Base-by-base conservation (phyloP, 805 yeast species). In the Cyberlindnera bimundalis region DNA sequence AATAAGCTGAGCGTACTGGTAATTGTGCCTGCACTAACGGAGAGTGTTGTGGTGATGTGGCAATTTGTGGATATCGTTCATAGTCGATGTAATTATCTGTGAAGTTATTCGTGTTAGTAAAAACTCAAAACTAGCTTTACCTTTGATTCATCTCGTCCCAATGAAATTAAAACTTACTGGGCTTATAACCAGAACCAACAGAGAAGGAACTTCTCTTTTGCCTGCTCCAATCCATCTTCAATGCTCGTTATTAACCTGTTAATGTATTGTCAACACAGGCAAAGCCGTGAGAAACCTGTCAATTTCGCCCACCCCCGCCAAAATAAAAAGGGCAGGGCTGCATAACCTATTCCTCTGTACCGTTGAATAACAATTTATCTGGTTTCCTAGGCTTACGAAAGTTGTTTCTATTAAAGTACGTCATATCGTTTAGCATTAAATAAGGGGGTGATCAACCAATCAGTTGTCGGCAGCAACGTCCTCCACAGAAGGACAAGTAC, bases 401-500 rank as follows among this genome's bases (percentile, higher is more conserved):
- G n/a, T n/a, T n/a, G n/a, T n/a, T n/a, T n/a, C n/a, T n/a, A n/a
- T n/a, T n/a, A n/a, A n/a, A n/a, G n/a, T n/a, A 14, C 18, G 17
- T 31, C 33, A 31, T 21, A 32, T 10, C 11, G 5, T 28, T 14
- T 14, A 32, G 19, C 35, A 32, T 32, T 32, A 23, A 16, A 21
- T 28, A 12, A 28, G 11, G 11, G 25, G 25, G 25, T 23, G 25
- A 23, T 23, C 10, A 23, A 5, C 8, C 15, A 6, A 18, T 16
- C 18, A 23, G 29, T 33, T 23, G 12, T 33, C 35, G 24, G 35
- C 33, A 21, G 78, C 84, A 48, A 81, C 74, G 49, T 84, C 90
- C 58, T 84, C 91, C 30, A 85, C 91, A 4, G 84, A 72, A 24
- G 93, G 93, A 68, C 99, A 91, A 19, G 96, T 89, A 69, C 99